Evolutionary conservation across 306 rosid genomes (phyloP).

Genomic region (Rosa persica): DNA sequence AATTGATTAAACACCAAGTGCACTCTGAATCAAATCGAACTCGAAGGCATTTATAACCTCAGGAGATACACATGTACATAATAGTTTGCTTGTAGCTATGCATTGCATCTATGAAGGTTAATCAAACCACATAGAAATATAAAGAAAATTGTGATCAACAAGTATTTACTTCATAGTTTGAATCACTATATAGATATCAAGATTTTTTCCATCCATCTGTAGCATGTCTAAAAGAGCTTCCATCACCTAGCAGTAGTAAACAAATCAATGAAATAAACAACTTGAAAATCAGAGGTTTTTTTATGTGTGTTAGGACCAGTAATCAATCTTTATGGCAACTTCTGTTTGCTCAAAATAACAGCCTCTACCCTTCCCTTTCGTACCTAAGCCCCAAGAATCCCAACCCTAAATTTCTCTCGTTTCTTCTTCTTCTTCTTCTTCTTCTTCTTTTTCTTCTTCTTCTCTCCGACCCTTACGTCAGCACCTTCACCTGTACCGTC

Average conservation of each 20-base stretch:
- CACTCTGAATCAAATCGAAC: neutral
- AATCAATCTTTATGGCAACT: neutral
- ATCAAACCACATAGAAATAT: neutral
- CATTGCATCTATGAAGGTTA: neutral
- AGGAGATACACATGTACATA: neutral
- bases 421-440: no score
- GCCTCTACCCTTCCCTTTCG: neutral
- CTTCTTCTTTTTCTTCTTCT: no score
- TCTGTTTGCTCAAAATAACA: neutral
- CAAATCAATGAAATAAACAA: slow-evolving; percentile 20
- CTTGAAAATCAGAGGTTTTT: neutral
- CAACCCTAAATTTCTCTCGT: neutral
- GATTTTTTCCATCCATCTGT: slow-evolving; percentile 58
- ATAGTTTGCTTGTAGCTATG: neutral
- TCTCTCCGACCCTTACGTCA: neutral
- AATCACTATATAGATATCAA: slow-evolving; percentile 58
- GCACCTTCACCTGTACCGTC: neutral
- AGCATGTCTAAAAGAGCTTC: slow-evolving; percentile 70
- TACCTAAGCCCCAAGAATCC: neutral
- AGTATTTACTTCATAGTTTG: slow-evolving; percentile 74
- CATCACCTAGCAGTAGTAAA: slow-evolving; percentile 51
- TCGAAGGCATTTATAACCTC: neutral
- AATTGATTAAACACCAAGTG: neutral
- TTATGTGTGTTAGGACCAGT: neutral
- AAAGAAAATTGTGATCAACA: neutral